A percentile compares a stretch with the other conserved stretches of the same genome.
Conservation (phyloP, 495 filamentous ascomycete genomes). For the Daldinia childiae region DNA sequence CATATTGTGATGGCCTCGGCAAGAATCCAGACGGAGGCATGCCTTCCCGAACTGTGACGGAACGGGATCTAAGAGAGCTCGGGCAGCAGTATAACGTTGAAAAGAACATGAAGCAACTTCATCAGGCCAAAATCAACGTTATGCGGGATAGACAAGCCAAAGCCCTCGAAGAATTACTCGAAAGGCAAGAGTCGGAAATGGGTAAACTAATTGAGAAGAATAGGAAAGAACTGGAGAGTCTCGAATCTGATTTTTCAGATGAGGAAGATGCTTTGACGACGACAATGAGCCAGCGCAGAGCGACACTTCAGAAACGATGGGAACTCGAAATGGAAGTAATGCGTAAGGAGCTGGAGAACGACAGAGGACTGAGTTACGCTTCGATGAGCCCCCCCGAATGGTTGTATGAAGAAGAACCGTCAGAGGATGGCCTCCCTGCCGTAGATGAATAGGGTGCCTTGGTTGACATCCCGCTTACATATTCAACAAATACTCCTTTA, state of each 20-base stretch:
- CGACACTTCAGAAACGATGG: conserved; percentile 66
- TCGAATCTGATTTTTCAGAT: conserved; percentile 65
- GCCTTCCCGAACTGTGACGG: conserved; percentile 62
- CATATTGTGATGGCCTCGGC: conserved; percentile 70
- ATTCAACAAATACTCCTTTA: not conserved
- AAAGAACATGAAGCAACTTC: conserved; percentile 74
- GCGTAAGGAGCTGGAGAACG: conserved; percentile 65
- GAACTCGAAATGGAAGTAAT: conserved; percentile 69
- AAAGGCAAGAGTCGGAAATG: conserved; percentile 72
- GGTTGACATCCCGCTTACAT: not conserved
- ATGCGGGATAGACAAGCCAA: conserved; percentile 79
- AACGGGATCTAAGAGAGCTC: conserved; percentile 68
- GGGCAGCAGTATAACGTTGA: conserved; percentile 75
- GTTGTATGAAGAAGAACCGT: conserved; percentile 43
- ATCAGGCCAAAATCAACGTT: conserved; percentile 79
- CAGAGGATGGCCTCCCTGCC: conserved; percentile 33
- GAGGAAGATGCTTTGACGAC: conserved; percentile 63
- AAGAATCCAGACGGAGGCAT: conserved; percentile 46
- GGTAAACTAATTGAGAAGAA: conserved; percentile 62
- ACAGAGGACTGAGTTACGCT: conserved; percentile 60
- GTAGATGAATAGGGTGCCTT: conserved; percentile 32
- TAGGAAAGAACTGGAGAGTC: conserved; percentile 59
- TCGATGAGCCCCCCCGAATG: conserved; percentile 58
- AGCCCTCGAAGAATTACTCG: conserved; percentile 70
- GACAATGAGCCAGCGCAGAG: conserved; percentile 61